These are phyloP conservation scores for Myochromella boudieri DNA, from an alignment of 768 basidiomycete genomes.

Conservation along the genomic window DNA sequence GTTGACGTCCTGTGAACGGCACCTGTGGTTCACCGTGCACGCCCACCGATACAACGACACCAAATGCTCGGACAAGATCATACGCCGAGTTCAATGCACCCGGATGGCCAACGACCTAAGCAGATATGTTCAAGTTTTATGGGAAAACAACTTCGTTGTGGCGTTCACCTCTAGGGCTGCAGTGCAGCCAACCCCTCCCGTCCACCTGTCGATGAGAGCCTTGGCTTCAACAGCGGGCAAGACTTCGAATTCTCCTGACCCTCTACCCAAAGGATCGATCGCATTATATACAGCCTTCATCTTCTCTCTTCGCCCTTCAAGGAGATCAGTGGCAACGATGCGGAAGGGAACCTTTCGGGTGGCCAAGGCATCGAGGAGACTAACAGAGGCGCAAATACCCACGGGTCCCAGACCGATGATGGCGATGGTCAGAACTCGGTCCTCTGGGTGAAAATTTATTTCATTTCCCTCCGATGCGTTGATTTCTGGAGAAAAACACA, in stretches of 20 bases:
- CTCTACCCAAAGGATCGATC: conserved; percentile 44
- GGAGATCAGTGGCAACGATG: conserved; percentile 65
- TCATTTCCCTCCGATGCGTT: conserved; percentile 24
- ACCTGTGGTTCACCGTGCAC: conserved; percentile 58
- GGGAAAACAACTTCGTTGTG: background rate
- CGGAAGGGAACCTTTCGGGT: conserved; percentile 45
- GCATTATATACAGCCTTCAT: conserved; percentile 55
- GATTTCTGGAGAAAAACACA: conserved; percentile 32
- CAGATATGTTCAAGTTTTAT: background rate
- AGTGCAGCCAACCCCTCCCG: conserved; percentile 58
- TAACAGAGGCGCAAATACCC: conserved; percentile 67
- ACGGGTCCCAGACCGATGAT: conserved; percentile 80
- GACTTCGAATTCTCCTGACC: conserved; percentile 49
- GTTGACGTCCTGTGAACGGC: conserved; percentile 54
- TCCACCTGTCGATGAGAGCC: conserved; percentile 48
- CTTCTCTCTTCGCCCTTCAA: conserved; percentile 56
- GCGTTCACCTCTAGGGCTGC: conserved; percentile 62
- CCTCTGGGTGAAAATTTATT: conserved; percentile 39
- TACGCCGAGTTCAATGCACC: conserved; percentile 65
- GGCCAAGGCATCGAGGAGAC: conserved; percentile 60
- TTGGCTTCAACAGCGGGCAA: conserved; percentile 53
- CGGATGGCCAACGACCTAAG: conserved; percentile 68
- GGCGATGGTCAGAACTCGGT: conserved; percentile 58
- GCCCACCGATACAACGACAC: conserved; percentile 73
- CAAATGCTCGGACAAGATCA: conserved; percentile 73